These are phyloP conservation scores for Porogramme epimiltina DNA, from an alignment of 1,284 basidiomycete genomes.

Conservation along the genomic window DNA sequence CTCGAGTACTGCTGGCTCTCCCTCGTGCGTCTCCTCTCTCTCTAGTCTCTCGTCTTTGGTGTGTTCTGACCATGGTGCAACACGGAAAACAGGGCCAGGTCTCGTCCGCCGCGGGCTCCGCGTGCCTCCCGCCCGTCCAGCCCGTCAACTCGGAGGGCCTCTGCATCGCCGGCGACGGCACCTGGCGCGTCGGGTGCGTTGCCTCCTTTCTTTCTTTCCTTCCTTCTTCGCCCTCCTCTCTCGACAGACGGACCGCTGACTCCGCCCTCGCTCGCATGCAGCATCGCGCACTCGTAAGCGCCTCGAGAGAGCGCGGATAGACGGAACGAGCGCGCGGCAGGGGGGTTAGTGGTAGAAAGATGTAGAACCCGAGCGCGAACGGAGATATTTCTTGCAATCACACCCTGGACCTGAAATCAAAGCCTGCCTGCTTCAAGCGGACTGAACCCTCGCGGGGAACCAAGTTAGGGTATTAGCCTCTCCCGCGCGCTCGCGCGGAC, in stretches of 20 bases:
- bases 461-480: too few relatives aligned
- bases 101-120: constrained; percentile 21
- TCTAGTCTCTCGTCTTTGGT: neutral
- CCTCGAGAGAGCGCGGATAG: too few relatives aligned
- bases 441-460: too few relatives aligned
- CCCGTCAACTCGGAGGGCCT: constrained; percentile 26
- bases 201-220: too few relatives aligned
- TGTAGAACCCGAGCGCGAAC: too few relatives aligned
- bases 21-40: constrained; percentile 20
- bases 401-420: too few relatives aligned
- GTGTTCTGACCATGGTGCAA: neutral
- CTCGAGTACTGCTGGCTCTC: constrained; percentile 32
- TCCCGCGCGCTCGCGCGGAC: too few relatives aligned
- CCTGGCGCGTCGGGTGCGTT: constrained; percentile 28
- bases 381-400: too few relatives aligned
- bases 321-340: too few relatives aligned
- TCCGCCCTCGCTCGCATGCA: neutral
- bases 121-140: constrained; percentile 29
- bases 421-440: too few relatives aligned
- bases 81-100: constrained; percentile 22
- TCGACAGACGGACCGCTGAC: neutral
- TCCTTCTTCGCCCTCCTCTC: neutral
- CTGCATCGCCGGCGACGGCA: constrained; percentile 20
- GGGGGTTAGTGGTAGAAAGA: too few relatives aligned
- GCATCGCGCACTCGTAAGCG: neutral